Base-by-base conservation (phyloP, 2,329 filamentous ascomycete species). In the Elsinoe necatrix region DNA sequence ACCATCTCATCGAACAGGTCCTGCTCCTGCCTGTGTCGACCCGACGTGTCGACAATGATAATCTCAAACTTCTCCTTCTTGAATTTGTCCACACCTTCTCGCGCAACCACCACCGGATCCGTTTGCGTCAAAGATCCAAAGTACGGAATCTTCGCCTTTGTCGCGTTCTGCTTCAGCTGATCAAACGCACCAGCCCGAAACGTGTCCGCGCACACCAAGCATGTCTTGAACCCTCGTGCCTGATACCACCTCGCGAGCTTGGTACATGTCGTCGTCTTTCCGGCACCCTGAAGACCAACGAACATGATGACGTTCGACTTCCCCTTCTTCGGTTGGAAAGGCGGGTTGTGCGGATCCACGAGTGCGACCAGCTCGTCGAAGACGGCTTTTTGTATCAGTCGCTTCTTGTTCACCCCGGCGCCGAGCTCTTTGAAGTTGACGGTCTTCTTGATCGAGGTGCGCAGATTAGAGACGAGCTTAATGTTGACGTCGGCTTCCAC, bases 241-340 rank as follows among this genome's bases (percentile, higher is more conserved):
- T 95, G 88, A 73, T 98, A 98, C 78, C 95, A 92, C 58, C 91
- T 78, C 16, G 93, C 93, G 61, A 98, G 79, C 74, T 98, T 98
- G 39, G 93, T 98, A 80, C 93, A 97, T 11, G 92, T 95, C 1
- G 93, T 98, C 21, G 93, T 98, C 74, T 98, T 98, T 71, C 93
- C 93, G 4, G 92, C 89, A 77, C 93, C 93, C 73, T 98, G 93
- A 50, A 98, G 79, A 75, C 93, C 93, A 61, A 98, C 93, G 71
- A 98, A 97, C 93, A 98, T 98, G 73, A 98, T 96, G 68, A 98
- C 88, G 71, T 96, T 98, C 61, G 86, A 79, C 71, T 90, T 93
- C 62, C 91, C 90, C 75, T 97, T 98, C 76, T 95, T 95, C 20
- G 92, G 91, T 71, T 95, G 93, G 79, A 95, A 98, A 0, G 92